Base-by-base conservation (phyloP, 495 filamentous ascomycete species). In the Articulospora tetracladia region DNA sequence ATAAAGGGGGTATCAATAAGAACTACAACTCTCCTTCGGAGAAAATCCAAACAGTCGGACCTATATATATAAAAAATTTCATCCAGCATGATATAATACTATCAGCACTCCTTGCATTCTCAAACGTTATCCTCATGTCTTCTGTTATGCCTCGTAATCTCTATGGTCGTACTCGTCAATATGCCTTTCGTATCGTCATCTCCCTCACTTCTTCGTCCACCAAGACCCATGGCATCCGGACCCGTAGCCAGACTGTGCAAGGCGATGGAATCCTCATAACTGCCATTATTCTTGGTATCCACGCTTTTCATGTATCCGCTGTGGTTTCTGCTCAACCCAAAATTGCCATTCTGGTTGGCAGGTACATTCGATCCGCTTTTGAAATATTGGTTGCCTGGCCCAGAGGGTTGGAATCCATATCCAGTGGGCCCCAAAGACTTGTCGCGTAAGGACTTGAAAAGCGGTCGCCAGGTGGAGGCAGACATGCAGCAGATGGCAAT, bases 401-500 rank as follows among this genome's bases (percentile, higher is more conserved):
- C 39, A 11, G 7, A 7, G 8, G 39, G 3, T 17, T 44, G 39
- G 11, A 19, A n/a, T 12, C 39, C 39, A 19, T 44, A 44, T 12
- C 39, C 39, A 19, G 8, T 44, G 17, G 47, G 22, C 25, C 19
- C 20, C 4, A 6, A 25, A 22, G 25, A 25, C 25, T 50, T 50
- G 22, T 50, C 47, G 20, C 47, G 20, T 6, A 61, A 44, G 13
- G 39, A 49, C 4, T 30, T 34, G 58, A 61, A 61, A 13, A 61
- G 52, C 1, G 58, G 58, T 1, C 52, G 51, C 25, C 23, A 61
- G 39, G 58, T 61, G 24, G 58, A 48, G n/a, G 58, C 58, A n/a
- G 51, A 26, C 58, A 61, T 55, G 24, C 58, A 61, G 22, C 51
- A 55, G 39, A 61, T 61, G 12, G 24, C 51, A 15, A 61, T 61